Evolutionary conservation across 1,139 yeast genomes (phyloP).

Genomic region (Sporopachydermia cereana): DNA sequence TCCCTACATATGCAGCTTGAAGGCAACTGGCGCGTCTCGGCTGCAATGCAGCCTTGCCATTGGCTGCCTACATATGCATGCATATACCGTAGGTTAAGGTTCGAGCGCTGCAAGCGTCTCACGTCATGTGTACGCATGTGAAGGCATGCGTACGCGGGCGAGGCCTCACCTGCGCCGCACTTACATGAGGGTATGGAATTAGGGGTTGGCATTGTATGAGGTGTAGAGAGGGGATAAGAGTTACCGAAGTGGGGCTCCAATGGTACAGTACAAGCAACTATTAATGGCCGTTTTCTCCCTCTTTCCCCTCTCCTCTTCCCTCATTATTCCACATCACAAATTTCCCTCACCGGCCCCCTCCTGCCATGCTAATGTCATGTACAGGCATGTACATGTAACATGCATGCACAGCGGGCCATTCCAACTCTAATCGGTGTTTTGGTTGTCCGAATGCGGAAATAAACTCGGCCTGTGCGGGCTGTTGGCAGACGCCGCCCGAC

Average conservation of each 20-base stretch:
- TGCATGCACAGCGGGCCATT: background rate
- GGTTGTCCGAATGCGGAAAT: background rate
- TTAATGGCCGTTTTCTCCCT: background rate
- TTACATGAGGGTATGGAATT: background rate
- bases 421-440: background rate
- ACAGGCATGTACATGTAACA: slow-evolving; percentile 5
- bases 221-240: background rate
- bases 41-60: slow-evolving; percentile 1
- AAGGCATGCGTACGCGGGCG: background rate
- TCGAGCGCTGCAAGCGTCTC: background rate
- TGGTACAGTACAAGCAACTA: background rate
- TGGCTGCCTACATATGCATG: slow-evolving; percentile 5
- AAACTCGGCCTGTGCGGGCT: no score
- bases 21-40: background rate
- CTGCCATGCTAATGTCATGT: background rate
- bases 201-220: background rate
- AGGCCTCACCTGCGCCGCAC: background rate
- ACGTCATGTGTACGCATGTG: background rate
- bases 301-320: background rate
- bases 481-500: background rate
- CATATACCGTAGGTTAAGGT: background rate
- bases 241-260: background rate
- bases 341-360: background rate
- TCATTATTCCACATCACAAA: background rate
- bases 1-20: background rate